phyloP scores from a whole-genome alignment of 345 rosid genomes.

The Eucalyptus tenuipes region DNA sequence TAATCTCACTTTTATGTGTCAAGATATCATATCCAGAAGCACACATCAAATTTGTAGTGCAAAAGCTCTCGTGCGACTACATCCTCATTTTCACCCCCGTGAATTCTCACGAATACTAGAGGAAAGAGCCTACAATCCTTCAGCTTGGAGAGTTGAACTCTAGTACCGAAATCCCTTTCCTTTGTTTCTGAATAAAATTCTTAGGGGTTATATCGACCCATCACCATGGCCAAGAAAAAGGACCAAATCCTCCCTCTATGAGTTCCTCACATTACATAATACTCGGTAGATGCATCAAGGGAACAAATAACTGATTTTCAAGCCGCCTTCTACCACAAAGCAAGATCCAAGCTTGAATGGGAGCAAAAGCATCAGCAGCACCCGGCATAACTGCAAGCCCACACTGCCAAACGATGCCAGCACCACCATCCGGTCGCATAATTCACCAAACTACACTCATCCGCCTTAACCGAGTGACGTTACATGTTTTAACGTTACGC shows the following conservation, averaged over 20 bases:
- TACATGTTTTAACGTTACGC: neutral
- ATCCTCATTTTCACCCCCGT: neutral
- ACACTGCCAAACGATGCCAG: neutral
- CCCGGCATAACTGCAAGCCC: neutral
- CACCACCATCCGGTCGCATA: neutral
- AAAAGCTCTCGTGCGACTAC: neutral
- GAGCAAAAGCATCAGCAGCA: neutral
- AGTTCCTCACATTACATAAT: neutral
- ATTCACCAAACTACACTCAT: neutral
- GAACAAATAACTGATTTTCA: neutral
- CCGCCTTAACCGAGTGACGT: neutral
- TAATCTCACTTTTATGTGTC: neutral
- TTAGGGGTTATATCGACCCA: neutral
- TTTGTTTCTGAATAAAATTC: neutral
- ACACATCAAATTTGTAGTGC: neutral
- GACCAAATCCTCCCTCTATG: neutral
- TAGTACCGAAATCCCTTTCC: neutral
- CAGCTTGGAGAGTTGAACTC: neutral
- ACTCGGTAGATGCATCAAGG: neutral
- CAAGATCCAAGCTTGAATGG: neutral
- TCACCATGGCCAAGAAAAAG: neutral
- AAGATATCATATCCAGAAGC: neutral
- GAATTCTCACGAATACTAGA: neutral
- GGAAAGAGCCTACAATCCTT: neutral
- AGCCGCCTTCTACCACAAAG: neutral